phyloP scores from a whole-genome alignment of 2,329 filamentous ascomycete species.

The Beauveria australis region DNA sequence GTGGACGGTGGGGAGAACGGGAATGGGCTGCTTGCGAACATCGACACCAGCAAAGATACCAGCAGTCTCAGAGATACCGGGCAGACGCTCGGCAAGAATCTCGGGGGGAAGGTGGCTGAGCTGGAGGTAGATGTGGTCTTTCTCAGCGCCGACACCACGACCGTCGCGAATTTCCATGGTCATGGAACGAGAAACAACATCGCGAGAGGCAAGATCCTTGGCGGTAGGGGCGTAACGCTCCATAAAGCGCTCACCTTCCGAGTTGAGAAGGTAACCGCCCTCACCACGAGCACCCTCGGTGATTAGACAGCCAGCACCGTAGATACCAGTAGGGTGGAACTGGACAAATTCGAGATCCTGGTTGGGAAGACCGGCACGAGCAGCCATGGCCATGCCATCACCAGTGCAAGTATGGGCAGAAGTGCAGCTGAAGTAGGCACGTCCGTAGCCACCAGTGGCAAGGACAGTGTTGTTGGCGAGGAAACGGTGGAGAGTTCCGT shows the following conservation, averaged over 20 bases:
- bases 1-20: conserved; percentile 92
- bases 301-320: conserved; percentile 95
- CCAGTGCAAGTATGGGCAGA: conserved; percentile 97
- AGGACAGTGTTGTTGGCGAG: conserved; percentile 93
- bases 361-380: conserved; percentile 93
- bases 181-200: conserved; percentile 96
- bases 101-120: conserved; percentile 90
- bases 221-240: conserved; percentile 95
- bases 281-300: conserved; percentile 97
- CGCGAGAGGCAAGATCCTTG: conserved; percentile 93
- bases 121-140: conserved; percentile 98
- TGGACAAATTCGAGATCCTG: conserved; percentile 99
- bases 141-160: conserved; percentile 90
- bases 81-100: conserved; percentile 89
- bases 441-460: conserved; percentile 94
- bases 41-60: conserved; percentile 97
- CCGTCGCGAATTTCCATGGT: conserved; percentile 97
- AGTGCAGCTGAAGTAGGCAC: conserved; percentile 97
- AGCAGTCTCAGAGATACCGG: conserved; percentile 96
- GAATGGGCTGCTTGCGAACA: conserved; percentile 93
- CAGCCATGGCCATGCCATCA: conserved; percentile 99
- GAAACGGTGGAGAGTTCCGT: conserved; percentile 96
- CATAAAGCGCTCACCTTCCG: conserved; percentile 98
- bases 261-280: conserved; percentile 95
- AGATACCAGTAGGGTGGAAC: conserved; percentile 99